Evolutionary conservation across 495 filamentous ascomycete species (phyloP).

Genomic region (Lepraria neglecta): DNA sequence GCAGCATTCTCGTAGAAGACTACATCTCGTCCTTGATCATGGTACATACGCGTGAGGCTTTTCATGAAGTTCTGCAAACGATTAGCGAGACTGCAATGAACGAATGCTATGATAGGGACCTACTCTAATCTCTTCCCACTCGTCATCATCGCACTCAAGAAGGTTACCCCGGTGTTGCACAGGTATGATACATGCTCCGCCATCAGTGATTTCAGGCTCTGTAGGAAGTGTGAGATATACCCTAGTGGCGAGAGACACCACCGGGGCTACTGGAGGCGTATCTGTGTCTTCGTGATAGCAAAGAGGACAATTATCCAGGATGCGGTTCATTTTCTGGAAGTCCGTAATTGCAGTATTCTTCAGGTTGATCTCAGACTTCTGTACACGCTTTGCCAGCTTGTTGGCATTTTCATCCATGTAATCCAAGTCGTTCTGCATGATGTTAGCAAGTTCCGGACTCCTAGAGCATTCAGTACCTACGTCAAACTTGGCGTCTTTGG

Average conservation of each 20-base stretch:
- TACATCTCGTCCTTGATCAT: slow-evolving; percentile 81
- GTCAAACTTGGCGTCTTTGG: slow-evolving; percentile 85
- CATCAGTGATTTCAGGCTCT: slow-evolving; percentile 76
- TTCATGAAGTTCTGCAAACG: slow-evolving; percentile 84
- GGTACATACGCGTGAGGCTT: slow-evolving; percentile 84
- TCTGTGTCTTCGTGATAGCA: slow-evolving; percentile 88
- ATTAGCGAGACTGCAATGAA: background rate
- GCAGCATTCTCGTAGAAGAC: slow-evolving; percentile 98
- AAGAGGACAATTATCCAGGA: slow-evolving; percentile 81
- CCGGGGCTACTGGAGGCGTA: slow-evolving; percentile 75
- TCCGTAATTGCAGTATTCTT: slow-evolving; percentile 83
- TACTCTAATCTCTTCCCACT: slow-evolving; percentile 92
- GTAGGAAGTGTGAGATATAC: slow-evolving; percentile 86
- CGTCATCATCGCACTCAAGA: slow-evolving; percentile 95
- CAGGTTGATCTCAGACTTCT: slow-evolving; percentile 81
- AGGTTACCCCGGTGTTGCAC: slow-evolving; percentile 85
- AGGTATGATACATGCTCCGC: slow-evolving; percentile 81
- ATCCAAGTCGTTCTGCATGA: slow-evolving; percentile 68
- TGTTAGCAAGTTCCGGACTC: slow-evolving; percentile 29
- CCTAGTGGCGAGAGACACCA: slow-evolving; percentile 83
- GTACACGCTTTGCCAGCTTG: slow-evolving; percentile 82
- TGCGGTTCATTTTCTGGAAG: slow-evolving; percentile 81
- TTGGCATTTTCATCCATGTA: slow-evolving; percentile 96
- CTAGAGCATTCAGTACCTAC: slow-evolving; percentile 35
- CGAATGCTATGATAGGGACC: background rate